Evolutionary conservation across 345 rosid genomes (phyloP), one percentile per base, ranked within the genome.

Genomic region (Lenwebbia sp.): DNA sequence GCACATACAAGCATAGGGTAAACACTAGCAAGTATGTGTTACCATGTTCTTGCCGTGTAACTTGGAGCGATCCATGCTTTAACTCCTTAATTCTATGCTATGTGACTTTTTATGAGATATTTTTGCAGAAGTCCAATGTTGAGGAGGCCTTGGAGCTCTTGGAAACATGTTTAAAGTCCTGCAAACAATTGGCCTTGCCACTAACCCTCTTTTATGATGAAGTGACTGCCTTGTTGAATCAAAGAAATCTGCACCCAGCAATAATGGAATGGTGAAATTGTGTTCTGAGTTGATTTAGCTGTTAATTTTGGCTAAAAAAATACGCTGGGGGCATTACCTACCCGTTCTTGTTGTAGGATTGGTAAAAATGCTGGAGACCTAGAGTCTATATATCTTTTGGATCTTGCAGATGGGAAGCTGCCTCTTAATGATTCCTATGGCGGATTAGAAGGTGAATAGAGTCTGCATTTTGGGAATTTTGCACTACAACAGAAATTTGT

Each of bases 141-240:
- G 92, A 90, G 86, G 98, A 96, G 88, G 93, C 94, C 85, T 86
- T 96, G 92, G 96, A 94, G 90, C 96, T 96, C 86, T 87, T 96
- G 86, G 92, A 91, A 90, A 91, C 93, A 82, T 90, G 95, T 83
- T 87, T 93, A 86, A 94, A 94, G 85, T 95, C 96, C 86, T 94
- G 96, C 89, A 96, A 89, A 90, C 92, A 92, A 85, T 88, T 91
- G 40, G 84, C 88, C 88, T 93, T 93, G 83, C 90, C 94, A 70
- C 78, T 89, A 87, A 89, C 91, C 88, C 92, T 95, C 88, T 92
- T 96, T 91, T 94, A 94, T 85, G 98, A 96, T 89, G 98, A 96
- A 85, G 88, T 96, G 88, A 88, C 93, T 82, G 86, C 90, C 84
- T 56, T 93, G 87, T 88, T 96, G 86, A 92, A 89, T 55, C 83